phyloP scores from a whole-genome alignment of 352 stramenopile genomes.

The Phytophthora parvispora region DNA sequence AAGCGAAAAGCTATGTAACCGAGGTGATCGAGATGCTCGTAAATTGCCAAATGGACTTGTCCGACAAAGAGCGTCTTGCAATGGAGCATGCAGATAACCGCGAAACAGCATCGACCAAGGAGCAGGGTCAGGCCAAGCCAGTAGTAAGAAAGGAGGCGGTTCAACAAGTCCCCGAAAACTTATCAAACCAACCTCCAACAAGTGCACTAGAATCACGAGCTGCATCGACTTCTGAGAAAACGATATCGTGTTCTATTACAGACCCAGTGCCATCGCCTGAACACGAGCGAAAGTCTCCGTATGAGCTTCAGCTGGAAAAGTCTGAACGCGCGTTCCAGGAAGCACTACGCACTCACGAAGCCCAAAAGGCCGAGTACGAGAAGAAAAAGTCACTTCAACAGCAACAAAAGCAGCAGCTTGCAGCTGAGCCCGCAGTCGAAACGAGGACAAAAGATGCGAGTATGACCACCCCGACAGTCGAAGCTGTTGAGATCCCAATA shows the following conservation, averaged over 20 bases:
- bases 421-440: background rate
- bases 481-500: conserved; percentile 5
- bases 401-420: conserved; percentile 23
- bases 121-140: conserved; percentile 1
- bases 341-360: conserved; percentile 45
- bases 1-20: conserved; percentile 85
- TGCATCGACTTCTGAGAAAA: background rate
- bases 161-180: background rate
- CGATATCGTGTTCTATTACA: background rate
- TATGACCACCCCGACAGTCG: background rate
- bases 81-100: background rate
- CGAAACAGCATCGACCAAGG: background rate
- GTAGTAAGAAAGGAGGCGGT: background rate
- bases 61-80: conserved; percentile 16
- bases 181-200: background rate
- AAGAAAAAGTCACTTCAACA: conserved; percentile 38
- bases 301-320: conserved; percentile 53
- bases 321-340: conserved; percentile 60
- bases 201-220: background rate
- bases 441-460: background rate
- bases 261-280: background rate
- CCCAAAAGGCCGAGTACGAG: conserved; percentile 45
- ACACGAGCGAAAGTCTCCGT: conserved; percentile 30
- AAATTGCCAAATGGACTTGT: conserved; percentile 44
- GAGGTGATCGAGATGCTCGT: conserved; percentile 89